Conservation (phyloP, 2,329 filamentous ascomycete genomes). For the Fusarium subtropicale region DNA sequence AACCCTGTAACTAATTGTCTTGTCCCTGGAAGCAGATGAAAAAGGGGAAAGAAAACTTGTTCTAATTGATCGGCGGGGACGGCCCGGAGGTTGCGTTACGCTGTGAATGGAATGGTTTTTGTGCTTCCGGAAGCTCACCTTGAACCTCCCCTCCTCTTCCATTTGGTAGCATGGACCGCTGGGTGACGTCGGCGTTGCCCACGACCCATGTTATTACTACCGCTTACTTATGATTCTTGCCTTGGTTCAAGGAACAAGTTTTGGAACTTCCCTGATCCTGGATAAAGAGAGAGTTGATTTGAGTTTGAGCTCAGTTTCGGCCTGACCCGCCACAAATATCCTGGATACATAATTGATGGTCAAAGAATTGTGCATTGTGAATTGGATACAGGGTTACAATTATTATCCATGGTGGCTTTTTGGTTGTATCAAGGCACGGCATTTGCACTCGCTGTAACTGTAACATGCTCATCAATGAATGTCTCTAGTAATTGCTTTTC, state of each 20-base stretch:
- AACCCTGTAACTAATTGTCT: conserved; percentile 17
- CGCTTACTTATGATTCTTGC: not conserved
- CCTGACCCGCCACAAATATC: conserved; percentile 14
- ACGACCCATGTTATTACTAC: not conserved
- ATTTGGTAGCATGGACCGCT: conserved; percentile 5
- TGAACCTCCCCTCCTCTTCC: not conserved
- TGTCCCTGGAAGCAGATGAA: conserved; percentile 1
- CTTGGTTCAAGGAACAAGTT: conserved; percentile 18
- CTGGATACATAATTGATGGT: not conserved
- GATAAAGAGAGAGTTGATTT: not conserved
- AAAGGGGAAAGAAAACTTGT: conserved; percentile 15
- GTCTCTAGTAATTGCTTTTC: conserved; percentile 12
- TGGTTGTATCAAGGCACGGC: conserved; percentile 14
- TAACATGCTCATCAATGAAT: not conserved
- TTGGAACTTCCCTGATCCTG: conserved; percentile 4
- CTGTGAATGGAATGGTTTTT: not conserved
- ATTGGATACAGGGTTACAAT: conserved; percentile 12
- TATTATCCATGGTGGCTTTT: conserved; percentile 30
- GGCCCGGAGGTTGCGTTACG: conserved; percentile 28
- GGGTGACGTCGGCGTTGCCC: conserved; percentile 31
- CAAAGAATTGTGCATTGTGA: not conserved
- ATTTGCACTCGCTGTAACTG: conserved; percentile 27
- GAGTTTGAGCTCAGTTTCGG: conserved; percentile 2
- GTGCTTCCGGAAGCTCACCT: conserved; percentile 25
- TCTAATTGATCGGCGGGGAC: conserved; percentile 31